Conservation (phyloP, 805 yeast genomes). For the Cyberlindnera xylosilytica region DNA sequence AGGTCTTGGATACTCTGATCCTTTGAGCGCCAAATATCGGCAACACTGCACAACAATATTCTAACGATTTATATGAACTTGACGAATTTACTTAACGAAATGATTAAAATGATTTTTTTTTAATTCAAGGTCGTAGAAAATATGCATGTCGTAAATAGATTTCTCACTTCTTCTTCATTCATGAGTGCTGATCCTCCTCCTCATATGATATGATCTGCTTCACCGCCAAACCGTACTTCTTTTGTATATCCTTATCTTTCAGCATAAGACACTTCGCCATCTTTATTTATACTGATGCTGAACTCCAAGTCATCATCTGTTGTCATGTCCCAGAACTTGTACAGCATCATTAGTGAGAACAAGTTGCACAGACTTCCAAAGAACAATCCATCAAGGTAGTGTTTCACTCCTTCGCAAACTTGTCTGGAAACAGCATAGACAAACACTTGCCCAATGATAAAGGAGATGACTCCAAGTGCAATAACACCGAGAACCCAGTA, state of each 20-base stretch:
- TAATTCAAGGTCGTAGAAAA: too few species aligned
- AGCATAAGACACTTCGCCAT: slow-evolving; percentile 31
- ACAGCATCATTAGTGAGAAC: slow-evolving; percentile 89
- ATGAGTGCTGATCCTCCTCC: too few species aligned
- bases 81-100: too few species aligned
- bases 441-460: slow-evolving; percentile 75
- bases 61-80: too few species aligned
- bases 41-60: too few species aligned
- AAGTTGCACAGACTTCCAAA: slow-evolving; percentile 79
- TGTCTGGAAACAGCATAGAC: slow-evolving; percentile 62
- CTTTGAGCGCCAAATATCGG: too few species aligned
- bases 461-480: slow-evolving; percentile 64
- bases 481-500: slow-evolving; percentile 93
- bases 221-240: too few species aligned
- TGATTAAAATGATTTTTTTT: too few species aligned
- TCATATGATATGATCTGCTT: too few species aligned
- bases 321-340: slow-evolving; percentile 94
- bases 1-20: slow-evolving; percentile 6
- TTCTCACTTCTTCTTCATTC: too few species aligned
- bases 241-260: too few species aligned
- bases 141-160: too few species aligned
- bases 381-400: slow-evolving; percentile 87
- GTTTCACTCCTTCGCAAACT: slow-evolving; percentile 71
- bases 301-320: slow-evolving; percentile 94
- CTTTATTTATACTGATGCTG: slow-evolving; percentile 57